Conservation (phyloP, 495 filamentous ascomycete species). For the Hypomontagnella monticulosa region DNA sequence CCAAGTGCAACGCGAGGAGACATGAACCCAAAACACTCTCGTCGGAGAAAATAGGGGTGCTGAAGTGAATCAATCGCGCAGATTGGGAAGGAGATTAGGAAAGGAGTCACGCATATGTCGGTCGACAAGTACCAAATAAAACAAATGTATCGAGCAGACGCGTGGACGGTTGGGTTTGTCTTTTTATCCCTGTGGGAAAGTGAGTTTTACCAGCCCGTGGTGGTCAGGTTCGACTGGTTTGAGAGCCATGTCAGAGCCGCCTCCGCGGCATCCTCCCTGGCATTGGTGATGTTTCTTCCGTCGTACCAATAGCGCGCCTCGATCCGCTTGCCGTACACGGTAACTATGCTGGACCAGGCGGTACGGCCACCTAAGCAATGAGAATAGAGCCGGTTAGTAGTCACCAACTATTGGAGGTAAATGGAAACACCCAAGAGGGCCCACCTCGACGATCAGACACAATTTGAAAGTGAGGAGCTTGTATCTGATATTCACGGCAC, state of each 20-base stretch:
- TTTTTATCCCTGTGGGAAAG: slow-evolving; percentile 4
- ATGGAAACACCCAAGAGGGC: slow-evolving; percentile 25
- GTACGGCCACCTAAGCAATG: slow-evolving; percentile 77
- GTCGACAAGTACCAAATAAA: slow-evolving; percentile 10
- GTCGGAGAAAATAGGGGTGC: slow-evolving; percentile 35
- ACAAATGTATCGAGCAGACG: slow-evolving; percentile 13
- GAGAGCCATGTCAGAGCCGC: slow-evolving; percentile 67
- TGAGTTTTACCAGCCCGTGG: slow-evolving; percentile 29
- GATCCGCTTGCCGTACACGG: slow-evolving; percentile 63
- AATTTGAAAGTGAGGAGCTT: slow-evolving; percentile 71
- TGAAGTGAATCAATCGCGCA: slow-evolving; percentile 33
- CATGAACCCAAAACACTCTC: slow-evolving; percentile 23
- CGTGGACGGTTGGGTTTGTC: slow-evolving; percentile 9
- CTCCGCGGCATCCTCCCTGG: slow-evolving; percentile 89
- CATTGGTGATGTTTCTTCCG: slow-evolving; percentile 84
- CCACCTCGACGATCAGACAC: slow-evolving; percentile 83
- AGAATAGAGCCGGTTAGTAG: slow-evolving; percentile 18
- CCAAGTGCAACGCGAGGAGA: slow-evolving; percentile 34
- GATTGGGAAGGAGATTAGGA: slow-evolving; percentile 36
- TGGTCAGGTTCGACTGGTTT: slow-evolving; percentile 34
- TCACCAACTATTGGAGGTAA: slow-evolving; percentile 6
- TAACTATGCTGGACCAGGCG: slow-evolving; percentile 84
- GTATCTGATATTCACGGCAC: slow-evolving; percentile 65
- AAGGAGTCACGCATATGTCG: slow-evolving; percentile 25
- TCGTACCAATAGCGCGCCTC: slow-evolving; percentile 90